phyloP scores from a whole-genome alignment of 257 asterid species.

The Striga asiatica region DNA sequence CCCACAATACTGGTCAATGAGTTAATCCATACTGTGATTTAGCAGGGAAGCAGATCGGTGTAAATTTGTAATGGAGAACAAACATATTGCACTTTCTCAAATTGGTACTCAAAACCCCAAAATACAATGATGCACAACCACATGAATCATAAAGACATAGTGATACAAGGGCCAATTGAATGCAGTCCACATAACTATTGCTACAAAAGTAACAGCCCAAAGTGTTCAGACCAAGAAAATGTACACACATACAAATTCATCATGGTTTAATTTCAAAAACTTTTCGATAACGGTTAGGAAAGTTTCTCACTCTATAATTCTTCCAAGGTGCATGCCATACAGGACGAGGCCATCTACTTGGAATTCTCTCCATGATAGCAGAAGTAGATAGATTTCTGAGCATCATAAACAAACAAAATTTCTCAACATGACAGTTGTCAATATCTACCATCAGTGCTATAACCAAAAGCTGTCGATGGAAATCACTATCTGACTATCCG shows the following conservation, averaged over 20 bases:
- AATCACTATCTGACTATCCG: too few species aligned
- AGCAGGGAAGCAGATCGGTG: not conserved
- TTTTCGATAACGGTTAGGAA: not conserved
- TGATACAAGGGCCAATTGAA: not conserved
- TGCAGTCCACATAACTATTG: not conserved
- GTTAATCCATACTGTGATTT: not conserved
- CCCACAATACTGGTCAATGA: too few species aligned
- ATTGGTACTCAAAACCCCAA: not conserved
- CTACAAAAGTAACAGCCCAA: not conserved
- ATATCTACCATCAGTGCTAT: not conserved
- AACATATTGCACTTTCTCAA: not conserved
- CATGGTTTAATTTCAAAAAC: conserved; percentile 4
- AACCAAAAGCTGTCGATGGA: too few species aligned
- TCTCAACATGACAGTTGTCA: conserved; percentile 6
- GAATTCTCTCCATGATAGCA: conserved; percentile 97
- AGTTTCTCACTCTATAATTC: conserved; percentile 72
- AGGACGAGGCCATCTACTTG: conserved; percentile 98
- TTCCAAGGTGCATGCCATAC: conserved; percentile 95
- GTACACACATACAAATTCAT: not conserved
- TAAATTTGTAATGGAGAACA: not conserved
- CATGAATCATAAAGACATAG: not conserved
- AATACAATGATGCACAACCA: not conserved
- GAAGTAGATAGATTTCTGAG: conserved; percentile 84
- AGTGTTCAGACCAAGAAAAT: not conserved
- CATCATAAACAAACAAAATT: not conserved